Evolutionary conservation across 768 basidiomycete genomes (phyloP), one percentile per base, ranked within the genome.

Genomic region (Jaapia argillacea): DNA sequence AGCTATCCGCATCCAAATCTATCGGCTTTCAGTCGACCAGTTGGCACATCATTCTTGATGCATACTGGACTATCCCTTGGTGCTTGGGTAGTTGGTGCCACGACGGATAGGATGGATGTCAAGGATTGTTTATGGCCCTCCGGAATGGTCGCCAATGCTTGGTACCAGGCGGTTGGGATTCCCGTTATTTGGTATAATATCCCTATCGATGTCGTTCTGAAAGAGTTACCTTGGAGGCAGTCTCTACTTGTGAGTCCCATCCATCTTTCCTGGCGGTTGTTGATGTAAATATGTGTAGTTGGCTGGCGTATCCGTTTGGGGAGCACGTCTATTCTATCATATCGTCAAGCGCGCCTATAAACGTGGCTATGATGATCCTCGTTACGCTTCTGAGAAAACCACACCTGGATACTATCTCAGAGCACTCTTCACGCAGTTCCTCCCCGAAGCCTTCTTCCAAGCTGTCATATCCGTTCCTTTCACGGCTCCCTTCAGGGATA

Each of bases 151-250:
- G 10, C 20, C 10, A 21, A 38, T 21, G 37, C 37, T 10, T 38
- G 37, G 37, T 38, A 38, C 21, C 37, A 38, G 37, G 7, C 37
- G 37, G 21, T 38, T 38, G 37, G 37, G 13, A 21, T 38, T 7
- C 37, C 37, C 7, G 37, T 38, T 21, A 10, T 38, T 22, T 22
- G 37, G 10, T 7, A 21, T 6, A 21, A 21, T 38, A 12, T 7
- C 21, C 7, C 10, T 21, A 7, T 38, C 13, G 21, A 21, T 21
- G 21, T 10, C 21, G 37, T 22, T 21, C 7, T 38, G 7, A 10
- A 7, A 10, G 37, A 21, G 12, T 22, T 38, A 12, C 10, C 10
- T 10, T 38, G 21, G 10, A 7, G 37, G 7, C 10, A 38, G 22
- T 7, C 10, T 21, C 37, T 38, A 7, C 7, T 38, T 7, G 37